phyloP scores from a whole-genome alignment of 208 protist genomes.

The Trypanosoma scelopori region DNA sequence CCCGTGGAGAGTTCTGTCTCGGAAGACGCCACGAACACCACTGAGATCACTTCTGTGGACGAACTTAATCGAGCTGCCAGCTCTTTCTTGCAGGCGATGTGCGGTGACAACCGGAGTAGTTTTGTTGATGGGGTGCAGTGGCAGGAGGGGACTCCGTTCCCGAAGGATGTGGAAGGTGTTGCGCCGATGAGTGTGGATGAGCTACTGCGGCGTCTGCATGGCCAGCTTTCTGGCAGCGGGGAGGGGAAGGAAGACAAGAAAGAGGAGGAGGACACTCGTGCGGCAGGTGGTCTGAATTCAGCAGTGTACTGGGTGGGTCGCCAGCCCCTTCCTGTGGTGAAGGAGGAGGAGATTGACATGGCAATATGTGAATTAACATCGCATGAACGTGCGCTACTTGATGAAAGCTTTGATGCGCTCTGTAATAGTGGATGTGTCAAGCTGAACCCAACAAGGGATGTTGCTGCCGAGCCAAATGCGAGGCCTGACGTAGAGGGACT shows the following conservation, averaged over 20 bases:
- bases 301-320: conserved; percentile 8
- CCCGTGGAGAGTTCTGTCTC: not conserved
- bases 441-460: not conserved
- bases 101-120: not conserved
- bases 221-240: not conserved
- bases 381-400: conserved; percentile 9
- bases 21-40: not conserved
- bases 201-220: not conserved
- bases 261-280: not conserved
- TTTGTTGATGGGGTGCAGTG: conserved; percentile 1
- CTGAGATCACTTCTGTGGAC: not conserved
- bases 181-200: not conserved
- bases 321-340: conserved; percentile 21
- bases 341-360: conserved; percentile 22
- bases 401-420: conserved; percentile 19
- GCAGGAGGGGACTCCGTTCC: not conserved
- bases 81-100: not conserved
- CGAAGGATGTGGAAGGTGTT: not conserved
- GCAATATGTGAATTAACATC: conserved; percentile 16
- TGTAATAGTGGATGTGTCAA: not conserved
- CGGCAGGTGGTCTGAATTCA: not conserved
- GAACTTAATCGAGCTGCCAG: not conserved
- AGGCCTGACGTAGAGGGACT: not conserved
- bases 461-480: not conserved
- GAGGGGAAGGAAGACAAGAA: not conserved